Evolutionary conservation across 495 filamentous ascomycete species (phyloP).

Genomic region (Penicillium angulare): DNA sequence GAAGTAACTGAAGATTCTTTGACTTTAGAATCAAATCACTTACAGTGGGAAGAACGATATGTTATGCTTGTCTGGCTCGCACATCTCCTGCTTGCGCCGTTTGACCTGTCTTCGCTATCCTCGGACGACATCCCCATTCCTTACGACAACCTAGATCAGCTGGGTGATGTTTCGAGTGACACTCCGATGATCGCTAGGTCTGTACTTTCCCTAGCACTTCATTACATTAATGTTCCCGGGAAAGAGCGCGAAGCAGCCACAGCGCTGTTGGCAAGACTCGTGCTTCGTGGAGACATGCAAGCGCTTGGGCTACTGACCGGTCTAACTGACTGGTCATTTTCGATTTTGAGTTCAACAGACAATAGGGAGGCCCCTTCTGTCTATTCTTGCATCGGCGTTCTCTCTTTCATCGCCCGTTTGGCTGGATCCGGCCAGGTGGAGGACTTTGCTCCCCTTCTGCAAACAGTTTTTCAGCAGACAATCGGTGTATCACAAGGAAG

Average conservation of each 20-base stretch:
- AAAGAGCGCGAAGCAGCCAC: constrained; percentile 89
- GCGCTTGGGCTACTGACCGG: constrained; percentile 63
- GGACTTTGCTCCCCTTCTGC: constrained; percentile 50
- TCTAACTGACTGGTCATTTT: constrained; percentile 67
- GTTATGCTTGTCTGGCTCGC: constrained; percentile 89
- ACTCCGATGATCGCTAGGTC: constrained; percentile 69
- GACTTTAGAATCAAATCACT: constrained; percentile 19
- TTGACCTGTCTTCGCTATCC: constrained; percentile 85
- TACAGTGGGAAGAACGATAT: constrained; percentile 86
- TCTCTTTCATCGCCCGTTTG: constrained; percentile 76
- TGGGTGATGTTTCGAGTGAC: constrained; percentile 27
- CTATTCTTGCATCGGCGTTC: constrained; percentile 66
- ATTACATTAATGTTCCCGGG: constrained; percentile 69
- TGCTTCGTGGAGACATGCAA: constrained; percentile 87
- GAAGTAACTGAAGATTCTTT: constrained; percentile 5
- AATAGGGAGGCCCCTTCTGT: constrained; percentile 38
- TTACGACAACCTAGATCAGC: constrained; percentile 22
- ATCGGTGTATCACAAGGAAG: constrained; percentile 39
- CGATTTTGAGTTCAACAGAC: constrained; percentile 43
- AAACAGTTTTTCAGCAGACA: constrained; percentile 48
- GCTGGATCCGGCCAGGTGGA: constrained; percentile 55
- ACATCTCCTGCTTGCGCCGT: constrained; percentile 88
- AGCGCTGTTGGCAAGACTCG: constrained; percentile 73
- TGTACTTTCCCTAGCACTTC: constrained; percentile 66
- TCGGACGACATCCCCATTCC: constrained; percentile 46